Base-by-base conservation (phyloP, 164 flowering plant genomes). In the Chloranthus sessilifolius region DNA sequence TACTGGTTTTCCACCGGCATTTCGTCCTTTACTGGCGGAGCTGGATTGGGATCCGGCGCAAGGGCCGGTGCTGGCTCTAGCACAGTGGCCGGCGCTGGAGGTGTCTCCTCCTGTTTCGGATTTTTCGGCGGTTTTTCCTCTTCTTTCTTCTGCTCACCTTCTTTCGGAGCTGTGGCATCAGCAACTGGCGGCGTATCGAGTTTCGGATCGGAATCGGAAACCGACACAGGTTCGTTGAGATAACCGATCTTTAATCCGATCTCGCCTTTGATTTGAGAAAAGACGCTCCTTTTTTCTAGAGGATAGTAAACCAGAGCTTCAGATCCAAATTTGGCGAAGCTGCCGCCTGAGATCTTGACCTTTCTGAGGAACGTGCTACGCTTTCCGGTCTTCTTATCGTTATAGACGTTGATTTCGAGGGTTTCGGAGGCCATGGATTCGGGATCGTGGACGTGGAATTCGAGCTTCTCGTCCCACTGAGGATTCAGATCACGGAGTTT, bases 221-320 rank as follows among this genome's bases (percentile, higher is more conserved):
- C 31, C 16, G 72, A 76, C 1, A 70, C 71, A 45, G 59, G 76
- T 7, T 85, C 88, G 33, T 83, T 95, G 1, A 79, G 47, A 36
- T 70, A 81, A 51, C 27, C 88, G 20, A 85, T 53, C 64, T 82
- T 85, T 26, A 91, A 24, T 1, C 96, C 95, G 19, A 91, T 55
- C 72, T 91, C 98, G 2, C 98, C 98, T 53, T 83, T 85, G 31
- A 88, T 78, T 77, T 88, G 96, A 0, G 95, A 85, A 58, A 91
- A 91, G 4, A 91, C 96, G 53, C 94, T 91, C 51, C 96, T 47
- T 69, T 91, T 91, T 76, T 91, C 98, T 39, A 91, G 58, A n/a
- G 98, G 98, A 61, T 74, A 88, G 48, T 88, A 88, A 17, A 85
- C 73, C 6, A 88, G 63, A 7, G 63, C 19, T 61, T 81, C 88